These are phyloP conservation scores for Pythium sukuiense DNA, from an alignment of 352 stramenopile species.

Conservation along the genomic window DNA sequence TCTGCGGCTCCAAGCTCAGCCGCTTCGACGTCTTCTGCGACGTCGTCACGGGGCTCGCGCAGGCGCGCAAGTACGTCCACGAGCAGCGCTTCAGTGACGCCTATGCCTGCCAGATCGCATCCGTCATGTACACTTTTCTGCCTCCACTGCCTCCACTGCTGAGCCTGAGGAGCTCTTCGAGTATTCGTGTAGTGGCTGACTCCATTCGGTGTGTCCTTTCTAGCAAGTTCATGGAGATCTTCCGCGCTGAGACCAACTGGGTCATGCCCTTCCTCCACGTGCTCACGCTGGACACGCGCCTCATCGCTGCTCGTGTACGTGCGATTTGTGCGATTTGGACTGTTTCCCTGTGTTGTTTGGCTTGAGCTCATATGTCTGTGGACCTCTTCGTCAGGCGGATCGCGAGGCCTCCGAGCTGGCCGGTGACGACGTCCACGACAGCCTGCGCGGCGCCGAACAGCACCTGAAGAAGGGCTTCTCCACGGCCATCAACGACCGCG, in stretches of 20 bases:
- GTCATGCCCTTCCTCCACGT: slow-evolving; percentile 82
- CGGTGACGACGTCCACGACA: slow-evolving; percentile 78
- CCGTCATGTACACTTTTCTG: slow-evolving; percentile 55
- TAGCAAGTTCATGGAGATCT: slow-evolving; percentile 88
- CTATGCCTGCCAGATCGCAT: slow-evolving; percentile 64
- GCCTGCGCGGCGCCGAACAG: slow-evolving; percentile 76
- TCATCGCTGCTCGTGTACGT: slow-evolving; percentile 59
- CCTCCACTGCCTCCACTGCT: background rate
- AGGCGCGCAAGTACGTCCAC: slow-evolving; percentile 62
- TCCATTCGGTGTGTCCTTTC: background rate
- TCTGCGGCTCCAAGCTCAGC: slow-evolving; percentile 54
- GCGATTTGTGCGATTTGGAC: background rate
- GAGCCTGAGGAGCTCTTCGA: background rate
- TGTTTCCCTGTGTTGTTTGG: no score
- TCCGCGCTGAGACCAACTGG: slow-evolving; percentile 84
- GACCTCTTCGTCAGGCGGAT: slow-evolving; percentile 48
- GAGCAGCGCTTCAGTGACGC: slow-evolving; percentile 47
- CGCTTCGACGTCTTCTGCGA: slow-evolving; percentile 58
- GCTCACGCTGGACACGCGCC: slow-evolving; percentile 75
- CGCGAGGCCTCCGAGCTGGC: slow-evolving; percentile 55
- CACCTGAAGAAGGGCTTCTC: slow-evolving; percentile 87
- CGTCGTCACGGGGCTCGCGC: slow-evolving; percentile 58
- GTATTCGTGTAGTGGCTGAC: background rate
- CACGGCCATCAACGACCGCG: slow-evolving; percentile 84
- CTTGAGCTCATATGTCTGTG: slow-evolving; percentile 9